These are phyloP conservation scores for Stagonosporopsis rhizophila DNA, from an alignment of 2,329 filamentous ascomycete species.

Conservation along the genomic window DNA sequence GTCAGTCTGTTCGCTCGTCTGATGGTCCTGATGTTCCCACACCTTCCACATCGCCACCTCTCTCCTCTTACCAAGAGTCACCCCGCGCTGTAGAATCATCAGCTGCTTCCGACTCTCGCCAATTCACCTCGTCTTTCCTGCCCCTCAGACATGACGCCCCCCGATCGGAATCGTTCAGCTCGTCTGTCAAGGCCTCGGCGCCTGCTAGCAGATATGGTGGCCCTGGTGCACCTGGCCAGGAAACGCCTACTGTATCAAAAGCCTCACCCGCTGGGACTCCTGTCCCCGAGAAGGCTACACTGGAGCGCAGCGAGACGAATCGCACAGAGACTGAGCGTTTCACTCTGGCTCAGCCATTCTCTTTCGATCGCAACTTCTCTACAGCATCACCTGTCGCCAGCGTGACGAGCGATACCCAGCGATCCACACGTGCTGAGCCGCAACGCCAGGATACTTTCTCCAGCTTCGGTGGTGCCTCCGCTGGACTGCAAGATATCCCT, in stretches of 20 bases:
- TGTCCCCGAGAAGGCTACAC: conserved; percentile 57
- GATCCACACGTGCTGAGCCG: conserved; percentile 43
- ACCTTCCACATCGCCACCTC: conserved; percentile 69
- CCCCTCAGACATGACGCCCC: conserved; percentile 67
- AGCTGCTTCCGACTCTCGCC: conserved; percentile 74
- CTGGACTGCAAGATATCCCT: conserved; percentile 47
- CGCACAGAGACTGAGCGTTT: conserved; percentile 47
- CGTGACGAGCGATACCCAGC: conserved; percentile 48
- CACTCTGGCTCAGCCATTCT: conserved; percentile 35
- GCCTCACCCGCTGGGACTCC: conserved; percentile 57
- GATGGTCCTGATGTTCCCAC: conserved; percentile 61
- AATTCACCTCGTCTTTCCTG: conserved; percentile 78
- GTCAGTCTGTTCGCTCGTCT: conserved; percentile 54
- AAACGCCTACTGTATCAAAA: conserved; percentile 54
- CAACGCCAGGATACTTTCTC: conserved; percentile 52
- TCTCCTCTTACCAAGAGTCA: conserved; percentile 59
- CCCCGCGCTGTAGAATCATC: conserved; percentile 66
- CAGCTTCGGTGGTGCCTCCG: conserved; percentile 46
- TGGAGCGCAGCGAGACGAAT: conserved; percentile 46
- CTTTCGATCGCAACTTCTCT: conserved; percentile 48
- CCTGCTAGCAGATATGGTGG: conserved; percentile 69
- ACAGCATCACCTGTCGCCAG: conserved; percentile 50
- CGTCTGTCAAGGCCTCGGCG: conserved; percentile 79
- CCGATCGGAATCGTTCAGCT: conserved; percentile 72
- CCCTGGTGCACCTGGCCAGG: conserved; percentile 50